Conservation (phyloP, 371 early-diverging fungal genomes). For the Apophysomyces ossiformis region DNA sequence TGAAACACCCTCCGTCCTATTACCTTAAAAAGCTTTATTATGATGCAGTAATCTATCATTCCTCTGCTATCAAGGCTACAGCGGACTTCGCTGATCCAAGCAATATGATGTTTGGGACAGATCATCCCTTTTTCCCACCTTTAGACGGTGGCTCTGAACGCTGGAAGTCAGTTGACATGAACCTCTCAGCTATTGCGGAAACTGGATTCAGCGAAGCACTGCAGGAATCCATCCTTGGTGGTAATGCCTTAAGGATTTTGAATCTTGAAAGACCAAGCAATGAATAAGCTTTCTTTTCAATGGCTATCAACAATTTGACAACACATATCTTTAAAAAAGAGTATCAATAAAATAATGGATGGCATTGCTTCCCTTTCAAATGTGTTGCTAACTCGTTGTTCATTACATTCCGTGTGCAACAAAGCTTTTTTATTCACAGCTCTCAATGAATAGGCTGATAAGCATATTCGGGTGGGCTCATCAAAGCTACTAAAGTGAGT, state of each 20-base stretch:
- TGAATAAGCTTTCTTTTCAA: too few species aligned
- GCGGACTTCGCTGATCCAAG: slow-evolving; percentile 23
- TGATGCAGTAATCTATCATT: slow-evolving; percentile 31
- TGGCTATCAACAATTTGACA: too few species aligned
- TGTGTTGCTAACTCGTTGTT: too few species aligned
- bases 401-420: not conserved
- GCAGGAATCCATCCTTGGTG: slow-evolving; percentile 18
- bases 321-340: too few species aligned
- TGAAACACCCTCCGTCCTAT: slow-evolving; percentile 28
- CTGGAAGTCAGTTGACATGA: slow-evolving; percentile 29
- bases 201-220: slow-evolving; percentile 15
- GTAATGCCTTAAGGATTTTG: slow-evolving; percentile 22
- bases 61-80: slow-evolving; percentile 25
- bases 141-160: slow-evolving; percentile 17
- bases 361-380: too few species aligned
- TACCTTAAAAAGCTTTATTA: slow-evolving; percentile 28
- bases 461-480: slow-evolving; percentile 51
- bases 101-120: slow-evolving; percentile 28
- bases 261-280: slow-evolving; percentile 15
- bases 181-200: slow-evolving; percentile 19
- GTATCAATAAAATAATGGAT: too few species aligned
- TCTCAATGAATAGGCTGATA: slow-evolving; percentile 34
- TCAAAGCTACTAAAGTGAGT: slow-evolving; percentile 33
- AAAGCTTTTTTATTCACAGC: not conserved
- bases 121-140: slow-evolving; percentile 31